Percentiles rank a stretch among this genome's conserved stretches.
Conservation (phyloP, 2,329 filamentous ascomycete species). For the Thelonectria discophora region DNA sequence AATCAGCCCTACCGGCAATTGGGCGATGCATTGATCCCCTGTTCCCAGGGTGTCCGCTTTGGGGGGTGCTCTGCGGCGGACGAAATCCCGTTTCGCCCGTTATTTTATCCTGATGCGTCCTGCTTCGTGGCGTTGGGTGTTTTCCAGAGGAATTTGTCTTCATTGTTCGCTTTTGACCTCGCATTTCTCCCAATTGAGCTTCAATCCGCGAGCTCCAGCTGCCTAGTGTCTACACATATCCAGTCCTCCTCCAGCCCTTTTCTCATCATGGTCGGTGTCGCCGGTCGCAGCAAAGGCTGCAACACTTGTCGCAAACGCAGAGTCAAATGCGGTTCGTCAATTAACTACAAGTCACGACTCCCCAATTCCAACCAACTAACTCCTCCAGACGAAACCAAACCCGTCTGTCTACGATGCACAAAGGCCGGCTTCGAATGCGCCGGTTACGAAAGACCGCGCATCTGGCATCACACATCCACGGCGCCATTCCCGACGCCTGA, state of each 20-base stretch:
- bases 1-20: not conserved
- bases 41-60: not conserved
- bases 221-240: not conserved
- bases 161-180: no score
- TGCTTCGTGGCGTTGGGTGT: no score
- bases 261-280: constrained; percentile 27
- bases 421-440: constrained; percentile 24
- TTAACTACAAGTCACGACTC: no score
- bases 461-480: constrained; percentile 24
- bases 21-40: not conserved
- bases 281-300: constrained; percentile 35
- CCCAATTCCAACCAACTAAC: not conserved
- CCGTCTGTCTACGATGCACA: constrained; percentile 20
- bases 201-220: no score
- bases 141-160: no score
- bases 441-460: constrained; percentile 16
- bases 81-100: no score
- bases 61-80: no score
- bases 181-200: no score
- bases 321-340: constrained; percentile 30
- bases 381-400: constrained; percentile 16
- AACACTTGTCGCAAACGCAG: constrained; percentile 32
- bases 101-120: no score
- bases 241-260: no score
- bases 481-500: constrained; percentile 14